phyloP scores from a whole-genome alignment of 495 filamentous ascomycete genomes.

The Xylaria intraflava region DNA sequence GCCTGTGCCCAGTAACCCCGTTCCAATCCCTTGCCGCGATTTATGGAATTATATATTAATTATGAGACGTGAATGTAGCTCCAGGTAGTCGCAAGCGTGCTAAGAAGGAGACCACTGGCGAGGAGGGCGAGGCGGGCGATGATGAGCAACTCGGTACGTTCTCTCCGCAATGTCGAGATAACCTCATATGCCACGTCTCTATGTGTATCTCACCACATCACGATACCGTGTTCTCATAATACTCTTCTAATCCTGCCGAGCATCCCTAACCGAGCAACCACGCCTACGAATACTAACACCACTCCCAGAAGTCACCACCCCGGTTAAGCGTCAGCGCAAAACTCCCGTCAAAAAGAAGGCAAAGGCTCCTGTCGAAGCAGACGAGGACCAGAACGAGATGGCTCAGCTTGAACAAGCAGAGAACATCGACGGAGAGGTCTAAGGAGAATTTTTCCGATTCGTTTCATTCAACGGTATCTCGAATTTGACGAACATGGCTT shows the following conservation, averaged over 20 bases:
- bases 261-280: neutral
- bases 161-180: too few relatives aligned
- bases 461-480: too few relatives aligned
- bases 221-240: neutral
- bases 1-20: neutral
- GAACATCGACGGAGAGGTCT: neutral
- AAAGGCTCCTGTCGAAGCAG: neutral
- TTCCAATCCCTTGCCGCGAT: neutral
- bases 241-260: too few relatives aligned
- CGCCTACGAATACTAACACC: neutral
- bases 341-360: neutral
- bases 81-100: slow-evolving; percentile 3
- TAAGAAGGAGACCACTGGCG: neutral
- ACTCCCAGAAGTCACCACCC: neutral
- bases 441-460: too few relatives aligned
- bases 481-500: too few relatives aligned
- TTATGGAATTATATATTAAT: neutral
- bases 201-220: neutral
- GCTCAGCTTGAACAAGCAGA: neutral
- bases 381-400: neutral
- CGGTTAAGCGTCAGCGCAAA: neutral
- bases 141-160: neutral
- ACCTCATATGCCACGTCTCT: too few relatives aligned
- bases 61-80: neutral
- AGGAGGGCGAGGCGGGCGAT: neutral